Evolutionary conservation across 345 rosid species (phyloP), one percentile per base, ranked within the genome.

Genomic region (Barbarea vulgaris): DNA sequence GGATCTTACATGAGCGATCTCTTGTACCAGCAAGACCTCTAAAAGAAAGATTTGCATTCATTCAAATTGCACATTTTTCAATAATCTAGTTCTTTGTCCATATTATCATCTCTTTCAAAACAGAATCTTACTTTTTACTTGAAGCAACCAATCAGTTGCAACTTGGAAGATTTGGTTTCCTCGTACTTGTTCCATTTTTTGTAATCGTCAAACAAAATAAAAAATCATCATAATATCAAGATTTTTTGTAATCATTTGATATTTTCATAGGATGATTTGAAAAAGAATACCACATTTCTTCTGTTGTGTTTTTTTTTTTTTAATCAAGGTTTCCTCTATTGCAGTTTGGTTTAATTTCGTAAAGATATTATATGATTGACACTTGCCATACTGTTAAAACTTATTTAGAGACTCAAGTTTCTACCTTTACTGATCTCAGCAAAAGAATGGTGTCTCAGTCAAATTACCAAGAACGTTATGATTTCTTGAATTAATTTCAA

Each of bases 21-120:
- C 64, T 41, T 69, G 3, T 62, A 76, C 64, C 75, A 69, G 44
- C 75, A 75, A 67, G 78, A 66, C 34, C 78, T 77, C 42, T 77
- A 6, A 52, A 3, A 36, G 2, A 7, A 30, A 2, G 55, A 55
- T 18, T 19, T 21, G 13, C 14, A 25, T 4, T 42, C 53, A 25
- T 21, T 42, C 53, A 30, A 18, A 28, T 48, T 47, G 42, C 51
- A 48, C 42, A 68, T 25, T 57, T 59, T 66, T 75, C 34, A 47
- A 24, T 46, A 31, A 50, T 19, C 27, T 51, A 27, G 36, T 39
- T 46, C 61, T 5, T 39, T 61, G 79, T 76, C 41, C 74, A 76
- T 52, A 68, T 42, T 42, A 37, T 47, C 14, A 31, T 17, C 47
- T 44, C 33, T 67, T 47, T 8, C 22, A 3, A 44, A 55, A 33